These are phyloP conservation scores for Geranomyces variabilis DNA, from an alignment of 192 early-diverging fungal species.

Conservation along the genomic window DNA sequence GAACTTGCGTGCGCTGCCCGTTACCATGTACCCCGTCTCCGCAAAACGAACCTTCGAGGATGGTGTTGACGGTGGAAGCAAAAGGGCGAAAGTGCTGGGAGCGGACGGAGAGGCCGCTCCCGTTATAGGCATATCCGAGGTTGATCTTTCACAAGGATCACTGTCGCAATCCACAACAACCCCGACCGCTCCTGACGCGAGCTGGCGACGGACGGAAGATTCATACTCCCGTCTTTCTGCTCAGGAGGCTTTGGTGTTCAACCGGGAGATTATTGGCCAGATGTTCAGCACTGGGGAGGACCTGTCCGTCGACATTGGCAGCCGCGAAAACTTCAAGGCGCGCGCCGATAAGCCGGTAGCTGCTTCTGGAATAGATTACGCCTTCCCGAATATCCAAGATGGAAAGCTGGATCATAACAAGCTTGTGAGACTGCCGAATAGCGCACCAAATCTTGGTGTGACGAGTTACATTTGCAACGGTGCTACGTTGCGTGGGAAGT, in stretches of 20 bases:
- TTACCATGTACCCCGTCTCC: conserved; percentile 59
- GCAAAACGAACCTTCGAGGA: no score
- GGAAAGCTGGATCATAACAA: conserved; percentile 23
- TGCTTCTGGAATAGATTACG: neutral
- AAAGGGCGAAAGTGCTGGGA: no score
- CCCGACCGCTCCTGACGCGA: no score
- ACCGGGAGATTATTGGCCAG: conserved; percentile 24
- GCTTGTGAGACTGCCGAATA: conserved; percentile 15
- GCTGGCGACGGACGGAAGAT: no score
- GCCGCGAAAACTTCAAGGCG: neutral
- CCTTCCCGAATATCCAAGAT: neutral
- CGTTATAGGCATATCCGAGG: no score
- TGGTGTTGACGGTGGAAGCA: no score
- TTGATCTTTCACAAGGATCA: no score
- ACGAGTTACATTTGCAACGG: conserved; percentile 79
- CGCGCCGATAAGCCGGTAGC: neutral
- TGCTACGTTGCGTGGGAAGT: conserved; percentile 75
- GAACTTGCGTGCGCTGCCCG: conserved; percentile 67
- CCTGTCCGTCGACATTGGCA: conserved; percentile 6
- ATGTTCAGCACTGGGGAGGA: conserved; percentile 34
- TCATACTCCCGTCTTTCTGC: neutral
- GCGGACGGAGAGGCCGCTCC: no score
- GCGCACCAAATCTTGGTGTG: conserved; percentile 8
- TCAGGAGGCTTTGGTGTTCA: conserved; percentile 9
- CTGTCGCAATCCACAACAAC: no score